Evolutionary conservation across 768 basidiomycete species (phyloP).

Genomic region (Fistulinella prunicolor): DNA sequence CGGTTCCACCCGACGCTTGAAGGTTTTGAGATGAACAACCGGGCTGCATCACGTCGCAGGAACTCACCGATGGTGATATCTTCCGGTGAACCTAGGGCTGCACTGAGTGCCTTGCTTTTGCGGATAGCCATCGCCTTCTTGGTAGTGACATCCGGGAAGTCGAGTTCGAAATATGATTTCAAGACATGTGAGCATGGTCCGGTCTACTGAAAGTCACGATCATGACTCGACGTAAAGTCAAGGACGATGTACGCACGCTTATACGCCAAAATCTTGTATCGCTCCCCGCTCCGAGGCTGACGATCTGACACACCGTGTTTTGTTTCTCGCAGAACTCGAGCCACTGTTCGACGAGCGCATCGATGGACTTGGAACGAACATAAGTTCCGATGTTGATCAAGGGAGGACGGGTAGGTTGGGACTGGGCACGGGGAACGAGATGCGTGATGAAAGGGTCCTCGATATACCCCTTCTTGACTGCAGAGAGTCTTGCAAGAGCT

Average conservation of each 20-base stretch:
- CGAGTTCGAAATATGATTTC: slow-evolving; percentile 77
- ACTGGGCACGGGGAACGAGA: slow-evolving; percentile 66
- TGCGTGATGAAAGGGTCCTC: slow-evolving; percentile 67
- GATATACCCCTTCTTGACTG: slow-evolving; percentile 76
- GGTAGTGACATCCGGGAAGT: slow-evolving; percentile 82
- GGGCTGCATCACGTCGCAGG: neutral
- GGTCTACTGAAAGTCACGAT: slow-evolving; percentile 42
- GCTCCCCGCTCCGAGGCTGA: slow-evolving; percentile 94
- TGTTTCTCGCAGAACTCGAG: slow-evolving; percentile 43
- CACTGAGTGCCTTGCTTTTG: slow-evolving; percentile 49
- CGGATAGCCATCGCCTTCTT: slow-evolving; percentile 81
- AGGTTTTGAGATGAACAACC: neutral
- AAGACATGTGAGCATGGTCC: slow-evolving; percentile 49
- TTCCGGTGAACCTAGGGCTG: slow-evolving; percentile 19
- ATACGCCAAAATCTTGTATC: slow-evolving; percentile 95
- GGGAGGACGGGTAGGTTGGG: slow-evolving; percentile 64
- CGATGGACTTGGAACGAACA: slow-evolving; percentile 78
- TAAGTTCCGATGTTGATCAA: slow-evolving; percentile 96
- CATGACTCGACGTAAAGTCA: slow-evolving; percentile 6
- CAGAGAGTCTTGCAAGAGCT: slow-evolving; percentile 80
- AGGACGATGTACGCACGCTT: slow-evolving; percentile 50
- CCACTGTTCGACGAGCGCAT: slow-evolving; percentile 69
- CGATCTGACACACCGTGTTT: slow-evolving; percentile 68
- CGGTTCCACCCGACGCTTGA: slow-evolving; percentile 36
- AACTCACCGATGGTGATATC: slow-evolving; percentile 12